A percentile compares a stretch with the other conserved stretches of the same genome.
These are phyloP conservation scores for Lasiodiplodia sp. DNA, from an alignment of 2,329 filamentous ascomycete genomes.

Conservation along the genomic window DNA sequence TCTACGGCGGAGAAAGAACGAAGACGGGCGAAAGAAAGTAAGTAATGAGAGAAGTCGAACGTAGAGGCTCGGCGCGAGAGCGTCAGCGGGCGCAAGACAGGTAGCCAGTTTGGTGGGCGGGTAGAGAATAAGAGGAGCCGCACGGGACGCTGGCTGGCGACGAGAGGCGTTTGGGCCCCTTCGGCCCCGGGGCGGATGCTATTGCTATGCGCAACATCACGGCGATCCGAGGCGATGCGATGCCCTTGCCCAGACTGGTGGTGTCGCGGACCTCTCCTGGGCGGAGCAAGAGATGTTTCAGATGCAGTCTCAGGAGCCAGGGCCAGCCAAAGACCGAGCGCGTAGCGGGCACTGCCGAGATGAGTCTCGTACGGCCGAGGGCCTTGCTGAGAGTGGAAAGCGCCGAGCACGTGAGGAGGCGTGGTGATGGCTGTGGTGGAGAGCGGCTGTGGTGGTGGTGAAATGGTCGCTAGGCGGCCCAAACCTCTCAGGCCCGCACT, in stretches of 20 bases:
- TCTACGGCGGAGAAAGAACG: background rate
- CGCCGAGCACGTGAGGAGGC: too few relatives aligned
- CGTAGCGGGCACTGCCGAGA: too few relatives aligned
- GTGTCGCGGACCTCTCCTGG: slow-evolving; percentile 15
- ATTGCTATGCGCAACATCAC: slow-evolving; percentile 20
- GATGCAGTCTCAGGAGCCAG: slow-evolving; percentile 18
- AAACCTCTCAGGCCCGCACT: background rate
- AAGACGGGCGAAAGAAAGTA: slow-evolving; percentile 10
- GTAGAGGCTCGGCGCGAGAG: slow-evolving; percentile 11
- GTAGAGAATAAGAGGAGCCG: slow-evolving; percentile 8
- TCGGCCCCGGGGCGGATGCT: background rate
- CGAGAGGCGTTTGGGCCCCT: slow-evolving; percentile 24
- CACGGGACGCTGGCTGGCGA: slow-evolving; percentile 25
- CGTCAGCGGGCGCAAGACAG: slow-evolving; percentile 7
- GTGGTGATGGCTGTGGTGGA: background rate
- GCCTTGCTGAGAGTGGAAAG: too few relatives aligned
- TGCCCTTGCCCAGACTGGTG: slow-evolving; percentile 10
- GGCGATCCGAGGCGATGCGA: slow-evolving; percentile 20
- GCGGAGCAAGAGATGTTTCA: slow-evolving; percentile 18
- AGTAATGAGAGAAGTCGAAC: slow-evolving; percentile 3
- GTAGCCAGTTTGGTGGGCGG: background rate
- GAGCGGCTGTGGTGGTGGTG: too few relatives aligned
- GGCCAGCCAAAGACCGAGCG: background rate
- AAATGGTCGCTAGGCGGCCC: too few relatives aligned
- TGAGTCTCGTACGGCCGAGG: too few relatives aligned